Percentiles rank a stretch among this genome's conserved stretches.
Conservation (phyloP, 768 basidiomycete genomes). For the Phlegmacium glaucopus region DNA sequence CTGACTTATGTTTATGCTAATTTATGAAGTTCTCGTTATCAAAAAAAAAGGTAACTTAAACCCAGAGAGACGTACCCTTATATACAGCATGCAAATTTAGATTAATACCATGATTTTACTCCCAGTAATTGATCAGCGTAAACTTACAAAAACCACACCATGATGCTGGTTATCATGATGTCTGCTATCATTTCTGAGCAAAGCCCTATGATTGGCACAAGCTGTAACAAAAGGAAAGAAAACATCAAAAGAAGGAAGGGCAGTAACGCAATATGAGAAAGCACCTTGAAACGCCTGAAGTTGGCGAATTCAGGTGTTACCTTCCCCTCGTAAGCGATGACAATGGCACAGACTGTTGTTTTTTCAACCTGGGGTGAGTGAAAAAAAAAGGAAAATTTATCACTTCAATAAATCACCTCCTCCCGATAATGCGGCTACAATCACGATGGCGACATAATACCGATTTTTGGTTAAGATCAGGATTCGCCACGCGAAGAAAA, state of each 20-base stretch:
- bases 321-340: no score
- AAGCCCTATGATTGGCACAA: slow-evolving; percentile 34
- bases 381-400: neutral
- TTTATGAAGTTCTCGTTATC: neutral
- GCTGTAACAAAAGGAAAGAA: slow-evolving; percentile 1
- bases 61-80: neutral
- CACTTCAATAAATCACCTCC: slow-evolving; percentile 16
- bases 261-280: slow-evolving; percentile 2
- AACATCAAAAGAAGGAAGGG: neutral
- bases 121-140: neutral
- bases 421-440: slow-evolving; percentile 10
- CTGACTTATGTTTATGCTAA: slow-evolving; percentile 36
- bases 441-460: slow-evolving; percentile 8
- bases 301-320: slow-evolving; percentile 12
- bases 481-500: slow-evolving; percentile 40
- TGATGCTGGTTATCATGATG: slow-evolving; percentile 34
- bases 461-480: slow-evolving; percentile 17
- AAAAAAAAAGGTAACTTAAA: neutral
- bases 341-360: no score
- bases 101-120: no score
- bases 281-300: slow-evolving; percentile 16
- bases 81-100: neutral
- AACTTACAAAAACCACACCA: slow-evolving; percentile 39
- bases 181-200: slow-evolving; percentile 35
- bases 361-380: no score